A percentile compares a stretch with the other conserved stretches of the same genome.
Evolutionary conservation across 108 stramenopile genomes (phyloP).

Genomic region (Pseudonitzschia delicatissima): DNA sequence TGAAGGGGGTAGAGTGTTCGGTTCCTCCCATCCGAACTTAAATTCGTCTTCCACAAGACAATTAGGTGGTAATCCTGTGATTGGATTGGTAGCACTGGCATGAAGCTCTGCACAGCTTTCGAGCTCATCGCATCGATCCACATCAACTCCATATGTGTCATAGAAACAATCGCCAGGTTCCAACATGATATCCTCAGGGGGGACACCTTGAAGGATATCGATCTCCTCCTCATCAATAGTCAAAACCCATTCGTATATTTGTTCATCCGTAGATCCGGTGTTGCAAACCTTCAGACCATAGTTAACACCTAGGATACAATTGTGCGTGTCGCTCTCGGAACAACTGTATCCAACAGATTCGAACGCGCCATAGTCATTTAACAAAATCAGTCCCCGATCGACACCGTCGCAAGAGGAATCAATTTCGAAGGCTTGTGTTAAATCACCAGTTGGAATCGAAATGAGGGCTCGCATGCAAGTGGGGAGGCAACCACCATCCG

Average conservation of each 20-base stretch:
- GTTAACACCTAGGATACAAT: constrained; percentile 19
- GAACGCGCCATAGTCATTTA: constrained; percentile 15
- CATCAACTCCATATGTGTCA: background rate
- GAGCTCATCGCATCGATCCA: constrained; percentile 15
- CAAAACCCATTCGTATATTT: constrained; percentile 14
- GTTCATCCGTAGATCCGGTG: constrained; percentile 15
- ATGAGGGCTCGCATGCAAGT: constrained; percentile 1
- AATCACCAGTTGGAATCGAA: background rate
- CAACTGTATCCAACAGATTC: constrained; percentile 28
- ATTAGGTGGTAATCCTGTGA: background rate
- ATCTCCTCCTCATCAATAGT: constrained; percentile 5
- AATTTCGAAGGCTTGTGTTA: constrained; percentile 18
- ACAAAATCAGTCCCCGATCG: constrained; percentile 5
- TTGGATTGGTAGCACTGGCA: constrained; percentile 21
- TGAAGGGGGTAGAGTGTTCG: constrained; percentile 15
- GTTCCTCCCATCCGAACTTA: constrained; percentile 13
- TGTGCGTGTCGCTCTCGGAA: constrained; percentile 15
- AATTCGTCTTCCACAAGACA: constrained; percentile 17
- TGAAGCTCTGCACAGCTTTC: constrained; percentile 15
- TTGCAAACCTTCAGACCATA: constrained; percentile 30
- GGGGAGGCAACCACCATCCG: constrained; percentile 16
- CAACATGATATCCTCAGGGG: constrained; percentile 6
- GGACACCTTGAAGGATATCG: constrained; percentile 6
- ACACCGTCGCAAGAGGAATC: constrained; percentile 12
- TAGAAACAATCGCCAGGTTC: constrained; percentile 17